Percentiles rank a stretch among this genome's conserved stretches.
Evolutionary conservation across 352 stramenopile species (phyloP).

Genomic region (Globisporangium echinulatum): DNA sequence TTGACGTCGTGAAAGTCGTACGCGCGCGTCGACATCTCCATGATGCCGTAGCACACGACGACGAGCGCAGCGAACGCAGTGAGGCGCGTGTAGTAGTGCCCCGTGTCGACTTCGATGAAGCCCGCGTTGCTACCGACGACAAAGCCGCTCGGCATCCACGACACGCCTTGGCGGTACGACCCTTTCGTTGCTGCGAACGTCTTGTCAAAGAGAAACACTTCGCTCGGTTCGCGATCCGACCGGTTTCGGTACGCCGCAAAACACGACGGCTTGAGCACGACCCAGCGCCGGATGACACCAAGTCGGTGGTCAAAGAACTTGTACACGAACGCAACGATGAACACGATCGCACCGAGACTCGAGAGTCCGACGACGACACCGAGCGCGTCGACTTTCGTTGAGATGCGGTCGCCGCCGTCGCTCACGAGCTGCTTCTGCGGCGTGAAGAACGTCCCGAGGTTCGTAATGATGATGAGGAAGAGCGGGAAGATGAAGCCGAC

Average conservation of each 20-base stretch:
- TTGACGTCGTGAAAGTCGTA: conserved; percentile 54
- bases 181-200: conserved; percentile 71
- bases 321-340: conserved; percentile 75
- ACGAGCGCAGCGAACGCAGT: conserved; percentile 56
- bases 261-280: conserved; percentile 82
- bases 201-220: conserved; percentile 86
- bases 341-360: conserved; percentile 47
- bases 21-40: conserved; percentile 44
- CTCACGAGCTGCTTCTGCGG: conserved; percentile 56
- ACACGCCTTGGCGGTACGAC: conserved; percentile 77
- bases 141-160: conserved; percentile 84
- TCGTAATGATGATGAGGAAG: conserved; percentile 65
- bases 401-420: conserved; percentile 29
- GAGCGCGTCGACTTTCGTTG: conserved; percentile 36
- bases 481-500: conserved; percentile 80
- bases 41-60: conserved; percentile 63
- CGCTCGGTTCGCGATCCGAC: conserved; percentile 67
- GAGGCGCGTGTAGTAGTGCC: conserved; percentile 80
- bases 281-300: conserved; percentile 80
- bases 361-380: conserved; percentile 54
- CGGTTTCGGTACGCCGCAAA: conserved; percentile 78
- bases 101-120: conserved; percentile 82
- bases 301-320: conserved; percentile 86
- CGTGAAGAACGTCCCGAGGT: conserved; percentile 58
- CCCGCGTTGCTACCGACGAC: conserved; percentile 72